Percentiles rank a stretch among this genome's conserved stretches.
Evolutionary conservation across 495 filamentous ascomycete species (phyloP).

Genomic region (Hypoxylon intermedium): DNA sequence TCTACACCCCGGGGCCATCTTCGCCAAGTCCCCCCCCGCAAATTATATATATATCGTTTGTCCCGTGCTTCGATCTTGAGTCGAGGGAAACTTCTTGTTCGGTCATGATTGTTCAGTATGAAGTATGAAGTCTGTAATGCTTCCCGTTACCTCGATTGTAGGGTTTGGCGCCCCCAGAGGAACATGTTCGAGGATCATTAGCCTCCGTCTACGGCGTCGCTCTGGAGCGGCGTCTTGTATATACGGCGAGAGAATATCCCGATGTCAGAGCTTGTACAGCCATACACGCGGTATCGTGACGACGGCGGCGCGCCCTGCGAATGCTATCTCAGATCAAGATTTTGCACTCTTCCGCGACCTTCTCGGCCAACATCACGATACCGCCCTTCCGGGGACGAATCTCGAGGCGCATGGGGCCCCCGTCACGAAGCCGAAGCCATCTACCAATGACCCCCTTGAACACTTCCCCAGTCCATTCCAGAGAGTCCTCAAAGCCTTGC

Average conservation of each 20-base stretch:
- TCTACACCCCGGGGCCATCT: too few species aligned
- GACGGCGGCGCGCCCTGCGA: background rate
- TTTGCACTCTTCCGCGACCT: conserved; percentile 10
- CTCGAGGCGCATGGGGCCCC: background rate
- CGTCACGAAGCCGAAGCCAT: background rate
- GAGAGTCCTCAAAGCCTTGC: conserved; percentile 30
- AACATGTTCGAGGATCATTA: conserved; percentile 29
- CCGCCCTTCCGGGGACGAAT: background rate
- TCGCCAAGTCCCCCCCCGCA: too few species aligned
- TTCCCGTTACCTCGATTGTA: conserved; percentile 11
- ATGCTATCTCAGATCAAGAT: conserved; percentile 1
- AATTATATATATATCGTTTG: too few species aligned
- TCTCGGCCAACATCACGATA: background rate
- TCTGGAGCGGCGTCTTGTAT: background rate
- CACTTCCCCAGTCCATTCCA: conserved; percentile 10
- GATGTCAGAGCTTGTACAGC: background rate
- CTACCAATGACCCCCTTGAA: background rate
- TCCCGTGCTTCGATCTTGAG: background rate
- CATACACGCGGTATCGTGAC: conserved; percentile 2
- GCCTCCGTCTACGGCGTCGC: conserved; percentile 25
- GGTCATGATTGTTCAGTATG: conserved; percentile 8
- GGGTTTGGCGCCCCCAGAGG: conserved; percentile 22
- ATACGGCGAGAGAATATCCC: background rate
- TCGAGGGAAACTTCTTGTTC: background rate
- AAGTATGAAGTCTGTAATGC: conserved; percentile 19